These are phyloP conservation scores for Lithohypha guttulata DNA, from an alignment of 2,329 filamentous ascomycete species.

Conservation along the genomic window DNA sequence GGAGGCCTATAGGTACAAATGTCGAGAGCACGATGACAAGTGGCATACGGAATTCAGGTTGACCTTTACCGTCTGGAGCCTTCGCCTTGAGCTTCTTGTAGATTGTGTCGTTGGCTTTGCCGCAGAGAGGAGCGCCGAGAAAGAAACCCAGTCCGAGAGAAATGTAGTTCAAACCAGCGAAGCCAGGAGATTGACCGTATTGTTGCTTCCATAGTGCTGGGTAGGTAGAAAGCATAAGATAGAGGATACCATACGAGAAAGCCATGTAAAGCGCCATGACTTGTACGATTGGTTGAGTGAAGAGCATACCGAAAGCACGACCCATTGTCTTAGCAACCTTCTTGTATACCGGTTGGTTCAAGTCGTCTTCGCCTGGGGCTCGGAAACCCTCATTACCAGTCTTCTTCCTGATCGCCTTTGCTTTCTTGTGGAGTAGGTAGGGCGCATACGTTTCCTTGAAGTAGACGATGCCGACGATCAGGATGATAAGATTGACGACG, in stretches of 20 bases:
- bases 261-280: constrained; percentile 43
- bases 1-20: constrained; percentile 37
- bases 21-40: constrained; percentile 42
- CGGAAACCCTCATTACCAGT: constrained; percentile 24
- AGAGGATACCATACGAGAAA: constrained; percentile 49
- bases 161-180: constrained; percentile 50
- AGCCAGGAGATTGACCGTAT: constrained; percentile 43
- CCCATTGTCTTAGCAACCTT: constrained; percentile 31
- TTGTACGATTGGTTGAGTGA: constrained; percentile 49
- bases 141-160: constrained; percentile 50
- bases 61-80: constrained; percentile 19
- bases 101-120: constrained; percentile 34
- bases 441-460: constrained; percentile 52
- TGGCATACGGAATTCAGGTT: constrained; percentile 47
- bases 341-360: constrained; percentile 22
- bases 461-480: constrained; percentile 45
- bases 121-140: constrained; percentile 38
- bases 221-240: constrained; percentile 51
- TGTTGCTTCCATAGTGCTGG: constrained; percentile 42
- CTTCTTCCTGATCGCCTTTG: constrained; percentile 32
- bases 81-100: constrained; percentile 26
- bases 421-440: constrained; percentile 48
- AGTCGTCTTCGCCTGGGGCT: constrained; percentile 23
- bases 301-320: constrained; percentile 44
- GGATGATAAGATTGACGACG: constrained; percentile 48